phyloP scores from a whole-genome alignment of 2,329 filamentous ascomycete genomes.

The Incumbomyces lentus region DNA sequence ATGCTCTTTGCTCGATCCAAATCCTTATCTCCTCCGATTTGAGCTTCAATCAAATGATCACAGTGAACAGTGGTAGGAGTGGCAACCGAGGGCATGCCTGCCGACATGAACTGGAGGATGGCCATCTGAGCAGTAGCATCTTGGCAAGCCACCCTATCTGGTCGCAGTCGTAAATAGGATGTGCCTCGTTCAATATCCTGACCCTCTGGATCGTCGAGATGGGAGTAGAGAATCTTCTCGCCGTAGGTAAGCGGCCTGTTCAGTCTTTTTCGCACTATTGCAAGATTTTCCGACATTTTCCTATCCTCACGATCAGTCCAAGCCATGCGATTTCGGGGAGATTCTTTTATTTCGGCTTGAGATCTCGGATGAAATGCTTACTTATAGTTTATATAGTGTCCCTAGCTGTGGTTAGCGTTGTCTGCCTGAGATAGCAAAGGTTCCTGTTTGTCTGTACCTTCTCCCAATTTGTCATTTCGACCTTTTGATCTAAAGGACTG shows the following conservation, averaged over 20 bases:
- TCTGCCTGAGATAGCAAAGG: constrained; percentile 21
- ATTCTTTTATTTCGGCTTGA: neutral
- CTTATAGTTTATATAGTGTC: constrained; percentile 96
- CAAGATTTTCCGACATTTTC: constrained; percentile 98
- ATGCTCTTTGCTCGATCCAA: constrained; percentile 78
- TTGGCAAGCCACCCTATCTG: constrained; percentile 97
- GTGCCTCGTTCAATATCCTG: constrained; percentile 94
- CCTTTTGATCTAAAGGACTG: constrained; percentile 77
- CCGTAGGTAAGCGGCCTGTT: constrained; percentile 90
- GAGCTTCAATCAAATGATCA: constrained; percentile 98
- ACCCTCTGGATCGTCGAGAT: constrained; percentile 90
- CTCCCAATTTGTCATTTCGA: constrained; percentile 96
- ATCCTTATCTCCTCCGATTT: constrained; percentile 88
- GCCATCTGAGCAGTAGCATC: constrained; percentile 99
- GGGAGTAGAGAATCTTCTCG: constrained; percentile 98
- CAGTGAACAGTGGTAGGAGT: constrained; percentile 96
- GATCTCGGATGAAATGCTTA: constrained; percentile 23
- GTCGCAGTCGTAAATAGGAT: constrained; percentile 92
- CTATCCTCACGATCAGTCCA: constrained; percentile 24
- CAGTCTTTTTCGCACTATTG: constrained; percentile 76
- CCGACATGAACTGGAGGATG: constrained; percentile 98
- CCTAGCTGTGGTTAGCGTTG: constrained; percentile 29
- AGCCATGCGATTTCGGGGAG: neutral
- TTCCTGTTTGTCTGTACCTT: constrained; percentile 38
- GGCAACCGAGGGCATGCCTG: constrained; percentile 88